Evolutionary conservation across 2,329 filamentous ascomycete genomes (phyloP).

Genomic region (Alternaria tenuissima): DNA sequence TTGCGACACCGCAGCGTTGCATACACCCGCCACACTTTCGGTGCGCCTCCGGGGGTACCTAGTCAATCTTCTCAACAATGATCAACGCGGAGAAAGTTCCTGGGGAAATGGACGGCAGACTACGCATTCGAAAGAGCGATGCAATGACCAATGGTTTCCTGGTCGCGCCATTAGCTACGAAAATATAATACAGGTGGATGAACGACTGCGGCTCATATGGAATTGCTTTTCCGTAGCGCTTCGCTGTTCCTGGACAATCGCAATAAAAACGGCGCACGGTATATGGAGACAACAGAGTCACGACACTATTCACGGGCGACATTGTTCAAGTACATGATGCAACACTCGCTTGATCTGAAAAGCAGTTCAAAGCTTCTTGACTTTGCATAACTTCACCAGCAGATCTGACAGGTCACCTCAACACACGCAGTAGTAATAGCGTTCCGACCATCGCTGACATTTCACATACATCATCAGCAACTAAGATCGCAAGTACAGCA

Average conservation of each 20-base stretch:
- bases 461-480: not conserved
- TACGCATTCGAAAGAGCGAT: not conserved
- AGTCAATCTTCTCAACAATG: not conserved
- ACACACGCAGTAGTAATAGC: not conserved
- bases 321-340: not conserved
- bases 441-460: not conserved
- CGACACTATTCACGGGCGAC: not conserved
- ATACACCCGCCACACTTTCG: not conserved
- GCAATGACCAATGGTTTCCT: not conserved
- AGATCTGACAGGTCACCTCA: not conserved
- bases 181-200: no score
- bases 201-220: not conserved
- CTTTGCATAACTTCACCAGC: not conserved
- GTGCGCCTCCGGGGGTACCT: slow-evolving; percentile 2
- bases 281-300: not conserved
- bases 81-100: not conserved
- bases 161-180: not conserved
- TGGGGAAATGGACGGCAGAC: not conserved
- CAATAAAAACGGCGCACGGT: not conserved
- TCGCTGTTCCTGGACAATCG: not conserved
- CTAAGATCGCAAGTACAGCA: not conserved
- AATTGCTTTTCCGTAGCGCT: not conserved
- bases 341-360: not conserved
- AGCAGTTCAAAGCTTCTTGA: not conserved
- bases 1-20: not conserved